Percentiles rank a stretch among this genome's conserved stretches.
Conservation (phyloP, 257 asterid species). For the Nicotiana benthamiana region DNA sequence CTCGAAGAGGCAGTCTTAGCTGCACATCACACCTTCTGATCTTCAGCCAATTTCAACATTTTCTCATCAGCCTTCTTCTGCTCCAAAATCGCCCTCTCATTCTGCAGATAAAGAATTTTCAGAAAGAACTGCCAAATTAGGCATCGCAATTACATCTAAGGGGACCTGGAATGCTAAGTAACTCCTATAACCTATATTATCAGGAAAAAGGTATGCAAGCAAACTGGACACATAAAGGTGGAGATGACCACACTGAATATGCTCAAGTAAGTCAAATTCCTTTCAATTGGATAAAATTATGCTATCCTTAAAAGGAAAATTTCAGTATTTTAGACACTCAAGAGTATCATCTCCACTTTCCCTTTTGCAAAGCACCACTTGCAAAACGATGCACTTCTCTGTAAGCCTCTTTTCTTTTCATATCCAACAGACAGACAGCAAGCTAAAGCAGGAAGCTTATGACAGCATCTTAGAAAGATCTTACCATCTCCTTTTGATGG, state of each 20-base stretch:
- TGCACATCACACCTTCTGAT: slow-evolving; percentile 47
- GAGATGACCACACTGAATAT: not conserved
- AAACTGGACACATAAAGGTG: not conserved
- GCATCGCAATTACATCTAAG: not conserved
- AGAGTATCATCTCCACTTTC: not conserved
- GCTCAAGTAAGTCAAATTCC: not conserved
- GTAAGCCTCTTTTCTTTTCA: not conserved
- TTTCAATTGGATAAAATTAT: not conserved
- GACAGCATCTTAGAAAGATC: not conserved
- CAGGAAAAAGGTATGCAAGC: not conserved
- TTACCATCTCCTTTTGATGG: slow-evolving; percentile 12
- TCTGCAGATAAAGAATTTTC: slow-evolving; percentile 34
- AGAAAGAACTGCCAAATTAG: not conserved
- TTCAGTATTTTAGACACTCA: not conserved
- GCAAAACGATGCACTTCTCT: not conserved
- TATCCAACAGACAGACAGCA: not conserved
- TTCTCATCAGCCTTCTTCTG: slow-evolving; percentile 55
- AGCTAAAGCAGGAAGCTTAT: not conserved
- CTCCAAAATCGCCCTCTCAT: slow-evolving; percentile 56
- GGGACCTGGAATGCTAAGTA: not conserved
- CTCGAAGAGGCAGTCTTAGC: slow-evolving; percentile 2
- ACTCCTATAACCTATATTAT: not conserved
- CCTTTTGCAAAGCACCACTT: not conserved
- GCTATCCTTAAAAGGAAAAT: not conserved
- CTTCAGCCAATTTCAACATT: slow-evolving; percentile 56